Percentiles rank a stretch among this genome's conserved stretches.
Evolutionary conservation across 345 rosid genomes (phyloP).

Genomic region (Combretum micranthum): DNA sequence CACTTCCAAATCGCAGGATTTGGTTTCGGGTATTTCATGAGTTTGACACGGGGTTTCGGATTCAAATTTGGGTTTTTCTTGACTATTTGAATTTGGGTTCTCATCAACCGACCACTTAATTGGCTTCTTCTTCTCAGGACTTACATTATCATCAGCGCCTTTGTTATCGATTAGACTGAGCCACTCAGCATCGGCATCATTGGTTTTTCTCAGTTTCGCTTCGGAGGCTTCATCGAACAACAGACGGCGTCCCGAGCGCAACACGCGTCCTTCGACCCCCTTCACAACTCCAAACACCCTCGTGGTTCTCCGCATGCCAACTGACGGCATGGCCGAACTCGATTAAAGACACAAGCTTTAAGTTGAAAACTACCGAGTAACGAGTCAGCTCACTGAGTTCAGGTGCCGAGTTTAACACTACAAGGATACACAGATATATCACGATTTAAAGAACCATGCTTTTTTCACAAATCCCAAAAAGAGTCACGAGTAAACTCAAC

Average conservation of each 20-base stretch:
- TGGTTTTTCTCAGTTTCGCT: slow-evolving; percentile 37
- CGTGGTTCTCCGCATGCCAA: slow-evolving; percentile 65
- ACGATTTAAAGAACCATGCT: not conserved
- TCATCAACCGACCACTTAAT: slow-evolving; percentile 23
- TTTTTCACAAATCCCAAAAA: not conserved
- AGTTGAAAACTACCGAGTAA: not conserved
- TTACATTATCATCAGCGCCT: slow-evolving; percentile 11
- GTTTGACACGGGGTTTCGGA: slow-evolving; percentile 6
- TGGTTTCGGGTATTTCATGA: slow-evolving; percentile 10
- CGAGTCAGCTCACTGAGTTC: not conserved
- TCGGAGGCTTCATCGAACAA: slow-evolving; percentile 45
- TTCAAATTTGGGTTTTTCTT: not conserved
- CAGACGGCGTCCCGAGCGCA: slow-evolving; percentile 80
- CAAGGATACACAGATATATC: not conserved
- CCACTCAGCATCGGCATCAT: slow-evolving; percentile 43
- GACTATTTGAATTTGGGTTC: slow-evolving; percentile 16
- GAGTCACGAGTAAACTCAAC: not conserved
- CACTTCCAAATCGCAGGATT: slow-evolving; percentile 13
- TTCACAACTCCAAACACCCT: slow-evolving; percentile 77
- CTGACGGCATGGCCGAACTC: slow-evolving; percentile 68
- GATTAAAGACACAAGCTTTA: not conserved
- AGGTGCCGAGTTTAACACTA: slow-evolving; percentile 1
- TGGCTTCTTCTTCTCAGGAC: slow-evolving; percentile 20
- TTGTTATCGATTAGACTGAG: slow-evolving; percentile 20
- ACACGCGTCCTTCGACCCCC: slow-evolving; percentile 66